Evolutionary conservation across 208 protist species (phyloP), one percentile per base, ranked within the genome.

Genomic region (Acanthamoeba quina): DNA sequence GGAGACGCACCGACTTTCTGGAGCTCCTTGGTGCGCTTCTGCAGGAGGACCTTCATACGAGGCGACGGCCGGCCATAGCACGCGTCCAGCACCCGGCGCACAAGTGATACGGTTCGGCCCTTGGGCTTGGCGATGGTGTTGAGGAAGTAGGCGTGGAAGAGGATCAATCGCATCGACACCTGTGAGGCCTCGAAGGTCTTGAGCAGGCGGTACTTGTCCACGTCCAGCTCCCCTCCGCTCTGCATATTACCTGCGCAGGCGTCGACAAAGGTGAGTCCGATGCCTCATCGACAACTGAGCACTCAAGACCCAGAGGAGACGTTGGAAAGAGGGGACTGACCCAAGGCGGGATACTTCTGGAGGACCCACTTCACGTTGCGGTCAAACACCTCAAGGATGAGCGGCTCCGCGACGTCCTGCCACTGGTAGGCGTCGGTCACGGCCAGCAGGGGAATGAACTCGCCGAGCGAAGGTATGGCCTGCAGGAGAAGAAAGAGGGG

Each of bases 81-180:
- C 11, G 74, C 74, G 44, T 82, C 74, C 19, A 82, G 74, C 44
- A 82, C 21, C 21, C 44, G 34, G 5, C 74, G 74, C 9, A 82
- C 74, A 6, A 17, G 13, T 24, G 74, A 47, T 4, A 54, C 74
- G 24, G 41, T 15, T 11, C 74, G 74, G 6, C 70, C 74, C 41
- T 89, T n/a, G 29, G 82, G 56, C 47, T 60, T 89, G 47, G n/a
- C 56, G 24, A 89, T n/a, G 17, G n/a, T 26, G 82, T 60, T 89
- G n/a, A 89, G 56, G 82, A 89, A 89, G 82, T 66, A 41, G 52
- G 41, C 82, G 82, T 89, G 47, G 82, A 89, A 89, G 52, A 89
- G 82, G 41, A 89, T 60, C 24, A 89, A 66, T 10, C 82, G 47
- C 82, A n/a, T 37, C 19, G 54, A 60, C 54, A 89, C 82, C 56